Evolutionary conservation across 1,284 basidiomycete species (phyloP).

Genomic region (Mrakiaceae sp.): DNA sequence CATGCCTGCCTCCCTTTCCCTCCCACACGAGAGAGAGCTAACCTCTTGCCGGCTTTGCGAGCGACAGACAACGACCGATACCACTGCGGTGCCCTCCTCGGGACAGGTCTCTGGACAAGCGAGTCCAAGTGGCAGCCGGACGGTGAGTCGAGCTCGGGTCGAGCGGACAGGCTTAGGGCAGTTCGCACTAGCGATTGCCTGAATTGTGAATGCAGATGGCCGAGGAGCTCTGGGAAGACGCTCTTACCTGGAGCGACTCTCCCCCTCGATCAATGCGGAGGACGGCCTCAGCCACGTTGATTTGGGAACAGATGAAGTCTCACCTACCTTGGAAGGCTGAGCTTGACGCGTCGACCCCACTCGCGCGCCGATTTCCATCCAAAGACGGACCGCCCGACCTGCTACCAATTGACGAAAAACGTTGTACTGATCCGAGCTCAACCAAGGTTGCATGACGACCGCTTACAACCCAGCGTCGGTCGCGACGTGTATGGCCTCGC

Average conservation of each 20-base stretch:
- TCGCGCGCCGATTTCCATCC: neutral
- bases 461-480: conserved; percentile 48
- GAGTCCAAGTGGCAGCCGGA: conserved; percentile 67
- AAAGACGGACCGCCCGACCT: neutral
- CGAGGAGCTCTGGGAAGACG: neutral
- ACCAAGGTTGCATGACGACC: conserved; percentile 60
- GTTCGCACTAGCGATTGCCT: too few relatives aligned
- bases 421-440: neutral
- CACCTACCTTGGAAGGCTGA: too few relatives aligned
- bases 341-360: conserved; percentile 12
- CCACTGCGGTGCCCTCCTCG: conserved; percentile 59
- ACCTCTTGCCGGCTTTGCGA: neutral
- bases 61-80: conserved; percentile 58
- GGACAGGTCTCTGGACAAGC: conserved; percentile 59
- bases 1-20: neutral
- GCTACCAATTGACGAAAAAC: neutral
- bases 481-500: conserved; percentile 43
- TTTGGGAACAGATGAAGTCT: too few relatives aligned
- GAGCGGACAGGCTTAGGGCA: too few relatives aligned
- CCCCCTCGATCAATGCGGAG: conserved; percentile 2
- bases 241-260: neutral
- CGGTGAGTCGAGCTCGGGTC: conserved; percentile 40
- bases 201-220: too few relatives aligned
- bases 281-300: neutral
- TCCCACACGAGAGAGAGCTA: neutral